Evolutionary conservation across 306 rosid genomes (phyloP).

Genomic region (Astragalus glycyphyllos): DNA sequence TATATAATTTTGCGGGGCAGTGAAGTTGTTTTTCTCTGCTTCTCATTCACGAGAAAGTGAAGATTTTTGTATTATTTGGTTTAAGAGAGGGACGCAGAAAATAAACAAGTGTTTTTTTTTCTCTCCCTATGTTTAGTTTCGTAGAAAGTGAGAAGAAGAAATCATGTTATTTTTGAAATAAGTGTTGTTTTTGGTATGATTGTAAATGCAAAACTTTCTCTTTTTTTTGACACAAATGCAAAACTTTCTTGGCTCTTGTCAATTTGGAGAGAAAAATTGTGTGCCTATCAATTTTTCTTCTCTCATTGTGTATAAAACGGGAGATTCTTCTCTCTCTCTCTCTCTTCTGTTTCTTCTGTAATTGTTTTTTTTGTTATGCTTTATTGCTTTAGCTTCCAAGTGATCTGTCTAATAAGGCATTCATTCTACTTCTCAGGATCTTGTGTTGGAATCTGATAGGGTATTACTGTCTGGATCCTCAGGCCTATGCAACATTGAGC

Average conservation of each 20-base stretch:
- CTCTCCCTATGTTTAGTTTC: background rate
- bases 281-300: background rate
- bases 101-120: background rate
- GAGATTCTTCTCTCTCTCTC: background rate
- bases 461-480: conserved; percentile 24
- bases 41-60: background rate
- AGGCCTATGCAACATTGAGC: conserved; percentile 40
- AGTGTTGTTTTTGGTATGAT: background rate
- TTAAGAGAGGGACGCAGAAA: background rate
- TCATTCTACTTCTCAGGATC: conserved; percentile 43
- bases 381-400: background rate
- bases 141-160: conserved; percentile 3
- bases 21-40: background rate
- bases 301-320: background rate
- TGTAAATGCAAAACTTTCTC: background rate
- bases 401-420: conserved; percentile 29
- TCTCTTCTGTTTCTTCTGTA: background rate
- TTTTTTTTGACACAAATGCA: too few relatives aligned
- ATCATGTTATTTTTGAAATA: background rate
- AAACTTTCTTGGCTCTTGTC: background rate
- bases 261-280: background rate
- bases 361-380: conserved; percentile 31
- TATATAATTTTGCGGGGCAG: background rate
- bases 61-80: background rate
- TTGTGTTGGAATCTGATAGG: conserved; percentile 25